Conservation (phyloP, 805 yeast species). For the Nakazawaea wyomingensis region DNA sequence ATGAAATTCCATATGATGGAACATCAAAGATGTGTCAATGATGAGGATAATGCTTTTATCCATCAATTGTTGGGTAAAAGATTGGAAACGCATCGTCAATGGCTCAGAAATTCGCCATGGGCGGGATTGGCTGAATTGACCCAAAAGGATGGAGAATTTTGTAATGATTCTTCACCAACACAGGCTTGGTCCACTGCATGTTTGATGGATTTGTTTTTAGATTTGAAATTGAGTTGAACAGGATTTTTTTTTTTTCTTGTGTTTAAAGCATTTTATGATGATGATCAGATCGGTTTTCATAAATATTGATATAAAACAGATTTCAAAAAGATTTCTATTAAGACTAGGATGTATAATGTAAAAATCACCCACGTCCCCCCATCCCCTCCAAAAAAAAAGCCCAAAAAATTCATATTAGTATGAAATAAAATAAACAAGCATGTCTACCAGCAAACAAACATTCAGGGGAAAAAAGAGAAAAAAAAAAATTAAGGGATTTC, state of each 20-base stretch:
- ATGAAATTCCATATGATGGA: constrained; percentile 43
- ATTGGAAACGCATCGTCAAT: constrained; percentile 56
- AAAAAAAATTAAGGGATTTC: too few relatives aligned
- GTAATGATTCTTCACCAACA: constrained; percentile 87
- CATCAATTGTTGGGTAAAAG: constrained; percentile 57
- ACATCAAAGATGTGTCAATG: constrained; percentile 30
- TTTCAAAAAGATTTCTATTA: too few relatives aligned
- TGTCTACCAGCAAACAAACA: too few relatives aligned
- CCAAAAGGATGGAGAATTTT: constrained; percentile 76
- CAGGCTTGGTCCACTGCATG: constrained; percentile 97
- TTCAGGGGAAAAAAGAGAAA: too few relatives aligned
- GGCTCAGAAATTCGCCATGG: constrained; percentile 81
- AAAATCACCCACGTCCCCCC: too few relatives aligned
- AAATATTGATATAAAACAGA: constrained; percentile 10
- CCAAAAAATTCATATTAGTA: too few relatives aligned
- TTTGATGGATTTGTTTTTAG: constrained; percentile 72
- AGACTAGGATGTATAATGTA: too few relatives aligned
- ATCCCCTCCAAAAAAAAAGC: too few relatives aligned
- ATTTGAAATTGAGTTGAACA: constrained; percentile 26
- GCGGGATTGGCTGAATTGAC: constrained; percentile 92
- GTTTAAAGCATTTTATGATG: neutral
- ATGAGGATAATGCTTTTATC: constrained; percentile 33
- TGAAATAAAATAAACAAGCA: too few relatives aligned
- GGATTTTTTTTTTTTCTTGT: neutral
- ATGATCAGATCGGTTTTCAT: too few relatives aligned